These are phyloP conservation scores for Aethionema arabicum DNA, from an alignment of 345 rosid species.

Conservation along the genomic window DNA sequence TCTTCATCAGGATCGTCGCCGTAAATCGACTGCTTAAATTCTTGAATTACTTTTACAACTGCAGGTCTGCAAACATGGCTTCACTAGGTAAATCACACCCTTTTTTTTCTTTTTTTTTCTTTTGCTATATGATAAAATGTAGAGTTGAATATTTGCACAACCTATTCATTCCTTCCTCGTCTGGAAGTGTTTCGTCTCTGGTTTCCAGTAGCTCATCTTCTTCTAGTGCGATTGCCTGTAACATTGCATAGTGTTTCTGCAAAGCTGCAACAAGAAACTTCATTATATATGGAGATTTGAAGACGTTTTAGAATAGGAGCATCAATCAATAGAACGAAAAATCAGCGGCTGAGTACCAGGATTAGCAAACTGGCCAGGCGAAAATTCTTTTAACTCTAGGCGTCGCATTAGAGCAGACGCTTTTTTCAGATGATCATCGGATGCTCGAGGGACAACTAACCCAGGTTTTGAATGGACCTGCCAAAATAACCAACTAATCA, in stretches of 20 bases:
- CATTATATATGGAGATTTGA: background rate
- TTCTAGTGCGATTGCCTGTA: conserved; percentile 86
- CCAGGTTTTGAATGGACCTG: conserved; percentile 54
- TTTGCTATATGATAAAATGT: conserved; percentile 1
- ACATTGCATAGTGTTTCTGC: conserved; percentile 86
- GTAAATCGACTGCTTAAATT: conserved; percentile 70
- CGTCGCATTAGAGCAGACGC: conserved; percentile 78
- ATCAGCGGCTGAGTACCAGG: conserved; percentile 50
- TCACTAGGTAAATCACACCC: conserved; percentile 5
- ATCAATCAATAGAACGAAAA: background rate
- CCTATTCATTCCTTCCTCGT: conserved; percentile 87
- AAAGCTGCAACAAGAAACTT: conserved; percentile 52
- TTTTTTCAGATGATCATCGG: conserved; percentile 68
- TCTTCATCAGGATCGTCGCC: conserved; percentile 68
- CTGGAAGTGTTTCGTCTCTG: conserved; percentile 78
- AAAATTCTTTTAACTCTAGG: conserved; percentile 69
- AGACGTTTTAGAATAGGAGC: background rate
- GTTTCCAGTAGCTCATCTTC: conserved; percentile 74
- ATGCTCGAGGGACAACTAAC: conserved; percentile 56
- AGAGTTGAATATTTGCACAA: conserved; percentile 23
- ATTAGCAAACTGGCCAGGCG: conserved; percentile 75
- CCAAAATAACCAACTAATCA: conserved; percentile 34
- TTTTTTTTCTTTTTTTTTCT: background rate
- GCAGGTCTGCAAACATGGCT: conserved; percentile 48
- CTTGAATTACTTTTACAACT: conserved; percentile 64